Conservation (phyloP, 2,329 filamentous ascomycete genomes). For the Fusarium sp. region DNA sequence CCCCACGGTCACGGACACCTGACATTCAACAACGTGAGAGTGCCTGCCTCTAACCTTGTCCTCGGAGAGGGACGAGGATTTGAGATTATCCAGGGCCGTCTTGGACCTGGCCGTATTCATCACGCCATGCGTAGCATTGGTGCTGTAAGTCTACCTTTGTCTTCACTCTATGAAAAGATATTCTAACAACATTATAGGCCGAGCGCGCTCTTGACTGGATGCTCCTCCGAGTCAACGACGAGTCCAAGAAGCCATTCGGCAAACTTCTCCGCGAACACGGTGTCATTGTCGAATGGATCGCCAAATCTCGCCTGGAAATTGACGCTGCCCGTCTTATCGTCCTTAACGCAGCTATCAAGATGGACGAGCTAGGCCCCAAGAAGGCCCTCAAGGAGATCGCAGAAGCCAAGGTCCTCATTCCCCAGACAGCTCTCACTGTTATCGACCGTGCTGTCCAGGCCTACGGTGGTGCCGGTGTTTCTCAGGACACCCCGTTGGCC, state of each 20-base stretch:
- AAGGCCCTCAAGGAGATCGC: slow-evolving; percentile 92
- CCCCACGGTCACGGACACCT: slow-evolving; percentile 97
- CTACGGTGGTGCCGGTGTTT: slow-evolving; percentile 90
- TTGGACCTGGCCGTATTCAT: slow-evolving; percentile 96
- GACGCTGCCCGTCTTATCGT: slow-evolving; percentile 91
- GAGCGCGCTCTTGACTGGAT: slow-evolving; percentile 95
- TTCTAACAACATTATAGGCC: slow-evolving; percentile 60
- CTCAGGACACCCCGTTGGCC: slow-evolving; percentile 93
- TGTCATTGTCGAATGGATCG: slow-evolving; percentile 95
- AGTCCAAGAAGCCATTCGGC: slow-evolving; percentile 89
- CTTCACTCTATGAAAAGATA: too few species aligned
- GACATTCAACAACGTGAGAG: slow-evolving; percentile 87
- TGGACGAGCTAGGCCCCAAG: slow-evolving; percentile 91
- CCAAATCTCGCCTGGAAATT: slow-evolving; percentile 91
- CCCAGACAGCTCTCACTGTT: slow-evolving; percentile 82
- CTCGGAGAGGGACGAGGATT: slow-evolving; percentile 95
- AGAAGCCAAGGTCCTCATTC: slow-evolving; percentile 92
- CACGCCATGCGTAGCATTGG: slow-evolving; percentile 97
- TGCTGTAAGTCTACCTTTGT: slow-evolving; percentile 64
- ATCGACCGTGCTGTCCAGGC: slow-evolving; percentile 96
- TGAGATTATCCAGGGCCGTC: slow-evolving; percentile 97
- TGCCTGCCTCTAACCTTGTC: slow-evolving; percentile 85
- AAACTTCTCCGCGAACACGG: slow-evolving; percentile 89
- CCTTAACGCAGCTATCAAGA: slow-evolving; percentile 93
- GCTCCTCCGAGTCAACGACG: slow-evolving; percentile 93